Conservation (phyloP, 2,329 filamentous ascomycete genomes). For the Penicillium freii region DNA sequence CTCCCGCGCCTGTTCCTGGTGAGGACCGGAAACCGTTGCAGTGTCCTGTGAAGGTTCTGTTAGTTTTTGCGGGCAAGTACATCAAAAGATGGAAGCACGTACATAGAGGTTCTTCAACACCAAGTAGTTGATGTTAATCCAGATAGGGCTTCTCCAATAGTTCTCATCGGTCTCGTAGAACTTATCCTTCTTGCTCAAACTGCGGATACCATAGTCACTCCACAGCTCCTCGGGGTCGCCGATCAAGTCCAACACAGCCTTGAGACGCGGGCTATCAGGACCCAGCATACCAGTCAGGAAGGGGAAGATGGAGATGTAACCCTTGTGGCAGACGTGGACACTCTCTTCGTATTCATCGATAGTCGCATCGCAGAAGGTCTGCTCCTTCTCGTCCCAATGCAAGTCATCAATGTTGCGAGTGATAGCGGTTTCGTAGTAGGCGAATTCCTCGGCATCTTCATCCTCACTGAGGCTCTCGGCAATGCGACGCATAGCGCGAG, state of each 20-base stretch:
- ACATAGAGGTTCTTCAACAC: conserved; percentile 74
- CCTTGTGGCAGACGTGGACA: conserved; percentile 87
- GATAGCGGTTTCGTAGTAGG: conserved; percentile 71
- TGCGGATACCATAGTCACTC: conserved; percentile 83
- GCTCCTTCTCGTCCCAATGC: conserved; percentile 80
- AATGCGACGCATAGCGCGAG: conserved; percentile 76
- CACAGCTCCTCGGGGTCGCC: conserved; percentile 82
- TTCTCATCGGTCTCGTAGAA: conserved; percentile 91
- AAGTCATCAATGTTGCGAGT: conserved; percentile 83
- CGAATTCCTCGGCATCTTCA: conserved; percentile 74
- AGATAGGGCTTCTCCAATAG: conserved; percentile 93
- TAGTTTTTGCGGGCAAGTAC: conserved; percentile 6
- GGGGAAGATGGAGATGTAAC: conserved; percentile 90
- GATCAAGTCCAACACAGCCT: conserved; percentile 72
- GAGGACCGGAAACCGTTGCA: conserved; percentile 63
- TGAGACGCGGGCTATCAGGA: conserved; percentile 70
- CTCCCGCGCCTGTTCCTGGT: conserved; percentile 64
- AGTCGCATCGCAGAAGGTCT: conserved; percentile 90
- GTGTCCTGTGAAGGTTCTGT: conserved; percentile 53
- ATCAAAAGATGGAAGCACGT: conserved; percentile 43
- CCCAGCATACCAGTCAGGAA: conserved; percentile 81
- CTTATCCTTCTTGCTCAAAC: conserved; percentile 77
- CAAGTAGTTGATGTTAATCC: conserved; percentile 96
- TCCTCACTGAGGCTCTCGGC: conserved; percentile 69
- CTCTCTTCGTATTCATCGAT: conserved; percentile 95